Evolutionary conservation across 108 stramenopile species (phyloP).

Genomic region (Skeletonema potamos): DNA sequence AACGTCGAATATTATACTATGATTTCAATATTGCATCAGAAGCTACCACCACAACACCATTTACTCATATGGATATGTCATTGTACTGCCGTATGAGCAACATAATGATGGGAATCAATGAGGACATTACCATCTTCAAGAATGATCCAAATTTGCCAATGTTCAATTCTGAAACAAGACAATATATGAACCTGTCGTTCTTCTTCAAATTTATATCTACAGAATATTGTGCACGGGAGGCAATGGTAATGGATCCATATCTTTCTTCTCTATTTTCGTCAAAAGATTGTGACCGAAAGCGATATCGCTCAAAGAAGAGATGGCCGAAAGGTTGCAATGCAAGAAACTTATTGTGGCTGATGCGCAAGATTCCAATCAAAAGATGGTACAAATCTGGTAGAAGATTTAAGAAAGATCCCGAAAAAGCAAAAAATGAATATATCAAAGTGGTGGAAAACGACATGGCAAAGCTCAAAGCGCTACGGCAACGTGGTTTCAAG

Average conservation of each 20-base stretch:
- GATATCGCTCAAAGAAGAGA: constrained; percentile 11
- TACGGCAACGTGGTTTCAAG: constrained; percentile 11
- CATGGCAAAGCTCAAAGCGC: constrained; percentile 11
- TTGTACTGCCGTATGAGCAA: constrained; percentile 2
- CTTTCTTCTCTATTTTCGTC: constrained; percentile 13
- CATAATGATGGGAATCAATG: not conserved
- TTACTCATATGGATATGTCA: constrained; percentile 22
- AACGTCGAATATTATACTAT: constrained; percentile 20
- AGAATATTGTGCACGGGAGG: constrained; percentile 11
- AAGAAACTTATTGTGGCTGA: constrained; percentile 1
- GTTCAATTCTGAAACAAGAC: constrained; percentile 21
- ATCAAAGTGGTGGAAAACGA: constrained; percentile 1
- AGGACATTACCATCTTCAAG: not conserved
- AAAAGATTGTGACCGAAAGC: constrained; percentile 20
- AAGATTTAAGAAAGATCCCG: constrained; percentile 11
- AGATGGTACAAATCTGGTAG: constrained; percentile 7
- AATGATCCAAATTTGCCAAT: constrained; percentile 15
- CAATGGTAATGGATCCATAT: constrained; percentile 15
- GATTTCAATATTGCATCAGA: constrained; percentile 33
- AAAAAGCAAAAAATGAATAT: constrained; percentile 17
- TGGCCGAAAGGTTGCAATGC: constrained; percentile 12
- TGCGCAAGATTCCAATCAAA: constrained; percentile 8
- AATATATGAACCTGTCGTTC: constrained; percentile 19
- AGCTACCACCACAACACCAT: constrained; percentile 28
- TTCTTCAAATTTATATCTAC: constrained; percentile 19